A percentile compares a stretch with the other conserved stretches of the same genome.
Evolutionary conservation across 257 asterid genomes (phyloP).

Genomic region (Solanum arcanum): DNA sequence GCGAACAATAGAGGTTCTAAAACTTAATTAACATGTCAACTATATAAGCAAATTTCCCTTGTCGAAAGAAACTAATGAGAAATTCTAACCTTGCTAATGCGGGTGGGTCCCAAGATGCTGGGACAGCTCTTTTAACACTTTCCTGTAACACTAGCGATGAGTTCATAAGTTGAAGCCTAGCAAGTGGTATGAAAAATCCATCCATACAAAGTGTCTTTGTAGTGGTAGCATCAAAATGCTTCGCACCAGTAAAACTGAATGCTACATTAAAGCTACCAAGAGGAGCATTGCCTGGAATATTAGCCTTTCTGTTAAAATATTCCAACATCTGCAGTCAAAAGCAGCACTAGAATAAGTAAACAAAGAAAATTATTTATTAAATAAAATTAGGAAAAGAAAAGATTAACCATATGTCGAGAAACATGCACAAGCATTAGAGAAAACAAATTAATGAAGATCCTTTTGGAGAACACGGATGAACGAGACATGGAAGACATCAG

Average conservation of each 20-base stretch:
- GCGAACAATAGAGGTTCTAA: background rate
- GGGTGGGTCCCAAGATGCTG: slow-evolving; percentile 80
- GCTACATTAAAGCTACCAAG: slow-evolving; percentile 77
- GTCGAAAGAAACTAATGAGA: background rate
- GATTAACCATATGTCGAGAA: background rate
- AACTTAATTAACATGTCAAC: background rate
- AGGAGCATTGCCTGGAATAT: slow-evolving; percentile 48
- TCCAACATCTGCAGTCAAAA: slow-evolving; percentile 68
- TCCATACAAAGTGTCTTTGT: slow-evolving; percentile 75
- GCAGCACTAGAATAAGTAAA: background rate
- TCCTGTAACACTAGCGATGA: slow-evolving; percentile 40
- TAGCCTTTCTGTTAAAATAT: slow-evolving; percentile 66
- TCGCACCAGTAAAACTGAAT: slow-evolving; percentile 64
- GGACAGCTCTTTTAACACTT: slow-evolving; percentile 58
- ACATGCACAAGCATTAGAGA: background rate
- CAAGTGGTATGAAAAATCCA: slow-evolving; percentile 69
- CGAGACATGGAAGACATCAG: background rate
- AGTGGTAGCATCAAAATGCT: slow-evolving; percentile 53
- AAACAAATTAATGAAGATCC: background rate
- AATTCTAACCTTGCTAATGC: slow-evolving; percentile 57
- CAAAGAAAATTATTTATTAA: background rate
- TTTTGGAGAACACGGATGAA: background rate
- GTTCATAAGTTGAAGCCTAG: slow-evolving; percentile 45
- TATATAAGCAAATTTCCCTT: background rate
- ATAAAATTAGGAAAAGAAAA: background rate